Evolutionary conservation across 2,329 filamentous ascomycete genomes (phyloP).

Genomic region (Ophiostoma sp.): DNA sequence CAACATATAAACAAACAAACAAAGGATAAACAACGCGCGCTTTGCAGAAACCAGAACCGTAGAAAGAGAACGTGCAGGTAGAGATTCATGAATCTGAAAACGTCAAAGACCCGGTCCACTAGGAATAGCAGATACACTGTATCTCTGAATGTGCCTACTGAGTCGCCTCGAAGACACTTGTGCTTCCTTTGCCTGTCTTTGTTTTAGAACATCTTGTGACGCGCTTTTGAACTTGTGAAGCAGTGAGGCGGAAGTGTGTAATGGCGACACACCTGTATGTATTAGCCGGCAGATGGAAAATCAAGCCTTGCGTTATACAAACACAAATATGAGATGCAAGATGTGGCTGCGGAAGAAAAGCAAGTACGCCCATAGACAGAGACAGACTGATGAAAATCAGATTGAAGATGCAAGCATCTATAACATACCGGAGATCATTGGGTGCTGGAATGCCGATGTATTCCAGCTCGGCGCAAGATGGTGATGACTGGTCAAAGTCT

Average conservation of each 20-base stretch:
- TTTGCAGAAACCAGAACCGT: too few species aligned
- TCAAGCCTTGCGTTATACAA: neutral
- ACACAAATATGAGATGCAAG: neutral
- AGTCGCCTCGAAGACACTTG: neutral
- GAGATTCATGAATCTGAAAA: too few species aligned
- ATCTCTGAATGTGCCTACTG: neutral
- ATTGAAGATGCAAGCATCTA: neutral
- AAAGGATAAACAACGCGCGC: neutral
- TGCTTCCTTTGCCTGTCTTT: neutral
- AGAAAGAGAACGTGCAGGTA: too few species aligned
- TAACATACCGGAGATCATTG: constrained; percentile 52
- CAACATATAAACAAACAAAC: neutral
- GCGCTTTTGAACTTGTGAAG: neutral
- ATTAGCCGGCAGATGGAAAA: neutral
- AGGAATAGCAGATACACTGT: neutral
- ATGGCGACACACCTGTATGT: neutral
- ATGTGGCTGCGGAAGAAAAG: neutral
- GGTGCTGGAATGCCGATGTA: constrained; percentile 49
- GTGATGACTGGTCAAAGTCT: constrained; percentile 52
- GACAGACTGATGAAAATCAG: neutral
- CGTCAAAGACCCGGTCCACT: too few species aligned
- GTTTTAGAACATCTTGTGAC: neutral
- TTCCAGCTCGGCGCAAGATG: constrained; percentile 45
- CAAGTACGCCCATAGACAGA: neutral
- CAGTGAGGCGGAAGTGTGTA: neutral